Evolutionary conservation across 1,139 yeast species (phyloP), one percentile per base, ranked within the genome.

Genomic region (Candida tropicalis): DNA sequence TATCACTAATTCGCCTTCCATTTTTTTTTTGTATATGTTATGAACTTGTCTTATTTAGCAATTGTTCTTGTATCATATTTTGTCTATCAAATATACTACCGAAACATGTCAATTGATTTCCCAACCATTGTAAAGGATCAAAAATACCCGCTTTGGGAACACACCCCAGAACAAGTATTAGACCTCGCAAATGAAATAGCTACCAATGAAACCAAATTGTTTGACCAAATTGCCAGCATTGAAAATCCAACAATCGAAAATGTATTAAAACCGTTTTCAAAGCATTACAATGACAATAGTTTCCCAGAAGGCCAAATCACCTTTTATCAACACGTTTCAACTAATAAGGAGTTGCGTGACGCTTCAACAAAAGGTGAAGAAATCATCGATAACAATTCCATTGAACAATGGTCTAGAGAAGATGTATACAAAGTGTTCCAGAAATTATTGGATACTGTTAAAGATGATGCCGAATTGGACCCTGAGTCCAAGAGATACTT

Each of bases 271-370:
- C 83, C 84, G 11, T 72, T 68, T 46, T 77, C 82, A 11, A 60
- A 68, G 31, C 63, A 70, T 45, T 80, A 78, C 50, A 81, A 85
- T 55, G 65, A 61, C 22, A 68, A 70, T 39, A 62, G 68, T 5
- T 71, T 74, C 11, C 48, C 70, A 10, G 66, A 69, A 26, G 73
- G 72, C 51, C 83, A 77, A 51, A 58, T 84, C 52, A 68, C 82
- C 5, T 87, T 87, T 58, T 82, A 79, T 56, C 87, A 81, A 60
- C 81, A 83, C 52, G 91, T 87, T 13, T 82, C 91, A 2, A 56
- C 81, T 10, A 72, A 77, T 50, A 78, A 82, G 54, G 79, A 65
- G 10, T 58, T 86, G 27, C 77, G 96, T 55, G 88, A 85, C 50
- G 89, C 90, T 2, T 81, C 91, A 2, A 75, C 75, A 35, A 70